phyloP scores from a whole-genome alignment of 2,329 filamentous ascomycete species.

The Atkinsonella hypoxylon region DNA sequence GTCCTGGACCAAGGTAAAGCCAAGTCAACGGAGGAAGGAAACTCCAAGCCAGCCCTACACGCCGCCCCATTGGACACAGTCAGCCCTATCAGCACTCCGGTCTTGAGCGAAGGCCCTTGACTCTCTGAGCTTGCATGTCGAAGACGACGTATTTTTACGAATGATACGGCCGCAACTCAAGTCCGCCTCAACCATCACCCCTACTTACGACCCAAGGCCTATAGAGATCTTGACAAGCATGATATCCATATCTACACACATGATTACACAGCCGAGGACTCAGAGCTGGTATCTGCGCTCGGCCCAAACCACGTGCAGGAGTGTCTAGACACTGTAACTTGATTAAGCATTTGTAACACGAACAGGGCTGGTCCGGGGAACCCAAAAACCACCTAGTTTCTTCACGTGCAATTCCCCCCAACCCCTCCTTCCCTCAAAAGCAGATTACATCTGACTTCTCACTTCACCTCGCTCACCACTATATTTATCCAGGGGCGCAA shows the following conservation, averaged over 20 bases:
- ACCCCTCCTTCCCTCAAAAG: too few species aligned
- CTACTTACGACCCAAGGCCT: neutral
- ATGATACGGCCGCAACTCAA: too few species aligned
- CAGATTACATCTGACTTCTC: too few species aligned
- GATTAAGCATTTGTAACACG: too few species aligned
- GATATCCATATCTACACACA: neutral
- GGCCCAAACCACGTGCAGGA: neutral
- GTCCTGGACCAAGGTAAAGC: constrained; percentile 49
- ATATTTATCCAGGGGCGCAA: too few species aligned
- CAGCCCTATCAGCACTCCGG: constrained; percentile 36
- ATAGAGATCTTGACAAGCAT: neutral
- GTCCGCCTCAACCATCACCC: neutral
- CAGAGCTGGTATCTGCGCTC: constrained; percentile 5
- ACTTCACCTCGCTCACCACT: too few species aligned
- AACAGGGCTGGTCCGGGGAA: too few species aligned
- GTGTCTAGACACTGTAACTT: neutral
- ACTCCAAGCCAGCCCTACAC: constrained; percentile 70
- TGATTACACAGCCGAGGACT: neutral
- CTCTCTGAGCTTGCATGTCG: neutral
- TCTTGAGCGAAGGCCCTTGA: neutral
- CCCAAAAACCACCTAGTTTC: too few species aligned
- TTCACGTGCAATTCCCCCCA: too few species aligned
- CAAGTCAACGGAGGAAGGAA: constrained; percentile 35
- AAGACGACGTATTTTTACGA: too few species aligned
- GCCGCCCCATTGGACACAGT: constrained; percentile 72